phyloP scores from a whole-genome alignment of 805 yeast genomes.

The Kregervanrija pseudodelftensis region DNA sequence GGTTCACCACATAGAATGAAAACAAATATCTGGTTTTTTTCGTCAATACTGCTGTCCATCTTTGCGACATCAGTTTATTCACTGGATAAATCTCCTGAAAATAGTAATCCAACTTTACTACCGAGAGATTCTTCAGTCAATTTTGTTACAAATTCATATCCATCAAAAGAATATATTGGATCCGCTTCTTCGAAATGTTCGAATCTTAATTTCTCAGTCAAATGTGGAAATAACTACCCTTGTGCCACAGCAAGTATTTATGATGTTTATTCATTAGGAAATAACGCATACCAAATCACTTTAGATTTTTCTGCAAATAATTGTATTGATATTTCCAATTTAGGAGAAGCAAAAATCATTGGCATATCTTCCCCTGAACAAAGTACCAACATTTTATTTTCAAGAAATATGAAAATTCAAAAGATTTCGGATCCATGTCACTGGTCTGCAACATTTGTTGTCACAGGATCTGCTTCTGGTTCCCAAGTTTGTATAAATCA shows the following conservation, averaged over 20 bases:
- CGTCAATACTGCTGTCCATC: too few species aligned
- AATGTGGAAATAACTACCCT: slow-evolving; percentile 7
- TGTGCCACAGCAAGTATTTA: slow-evolving; percentile 5
- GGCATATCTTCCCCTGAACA: slow-evolving; percentile 19
- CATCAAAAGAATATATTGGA: too few species aligned
- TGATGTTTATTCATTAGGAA: background rate
- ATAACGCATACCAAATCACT: slow-evolving; percentile 3
- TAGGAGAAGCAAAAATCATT: slow-evolving; percentile 16
- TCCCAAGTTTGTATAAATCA: slow-evolving; percentile 13
- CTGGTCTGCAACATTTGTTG: slow-evolving; percentile 18
- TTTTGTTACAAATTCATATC: background rate
- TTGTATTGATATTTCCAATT: slow-evolving; percentile 3
- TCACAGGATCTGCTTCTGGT: slow-evolving; percentile 12
- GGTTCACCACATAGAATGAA: too few species aligned
- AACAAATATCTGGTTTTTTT: too few species aligned
- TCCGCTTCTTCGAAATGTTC: slow-evolving; percentile 4
- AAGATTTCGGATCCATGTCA: slow-evolving; percentile 18
- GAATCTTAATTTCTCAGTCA: background rate
- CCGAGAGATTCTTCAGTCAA: background rate
- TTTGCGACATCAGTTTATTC: too few species aligned
- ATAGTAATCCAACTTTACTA: too few species aligned
- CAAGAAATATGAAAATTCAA: slow-evolving; percentile 12
- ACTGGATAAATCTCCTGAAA: too few species aligned
- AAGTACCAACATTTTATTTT: slow-evolving; percentile 14
- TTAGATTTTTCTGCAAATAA: slow-evolving; percentile 5